These are phyloP conservation scores for Trichosporon sp. DNA, from an alignment of 1,284 basidiomycete genomes.

Conservation along the genomic window DNA sequence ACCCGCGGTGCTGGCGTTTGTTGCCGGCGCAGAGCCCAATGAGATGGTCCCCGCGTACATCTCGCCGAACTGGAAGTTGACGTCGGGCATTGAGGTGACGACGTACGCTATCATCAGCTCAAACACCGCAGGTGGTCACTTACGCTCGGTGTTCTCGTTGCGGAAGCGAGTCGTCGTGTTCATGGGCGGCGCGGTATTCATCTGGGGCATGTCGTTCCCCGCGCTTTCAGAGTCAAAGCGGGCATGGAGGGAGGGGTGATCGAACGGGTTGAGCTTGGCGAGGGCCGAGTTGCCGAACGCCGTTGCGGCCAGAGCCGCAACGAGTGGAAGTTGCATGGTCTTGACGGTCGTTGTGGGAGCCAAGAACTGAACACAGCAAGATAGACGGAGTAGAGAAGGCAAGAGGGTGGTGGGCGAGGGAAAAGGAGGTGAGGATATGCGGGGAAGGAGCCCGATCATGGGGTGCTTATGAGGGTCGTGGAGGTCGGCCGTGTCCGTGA, in stretches of 20 bases:
- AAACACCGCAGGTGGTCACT: neutral
- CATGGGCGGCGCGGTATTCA: too few species aligned
- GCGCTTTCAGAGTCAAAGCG: neutral
- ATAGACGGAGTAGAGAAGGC: too few species aligned
- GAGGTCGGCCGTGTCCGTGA: too few species aligned
- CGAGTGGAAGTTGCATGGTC: neutral
- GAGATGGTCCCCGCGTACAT: conserved; percentile 27
- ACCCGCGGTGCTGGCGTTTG: neutral
- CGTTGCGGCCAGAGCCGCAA: neutral
- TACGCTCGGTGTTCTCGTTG: conserved; percentile 6
- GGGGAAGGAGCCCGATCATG: too few species aligned
- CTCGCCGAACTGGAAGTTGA: conserved; percentile 26
- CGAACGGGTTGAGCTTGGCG: neutral
- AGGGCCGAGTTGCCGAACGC: neutral
- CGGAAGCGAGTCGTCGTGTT: neutral
- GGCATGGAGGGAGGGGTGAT: neutral
- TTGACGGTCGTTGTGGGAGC: too few species aligned
- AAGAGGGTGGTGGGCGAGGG: too few species aligned
- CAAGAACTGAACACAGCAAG: too few species aligned
- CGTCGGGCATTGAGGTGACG: conserved; percentile 23
- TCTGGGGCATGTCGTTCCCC: neutral
- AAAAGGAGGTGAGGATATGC: too few species aligned
- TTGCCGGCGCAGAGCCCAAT: conserved; percentile 5
- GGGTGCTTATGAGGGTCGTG: too few species aligned
- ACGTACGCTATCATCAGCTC: conserved; percentile 17